Conservation (phyloP, 2,329 filamentous ascomycete genomes). For the Monosporascus cannonballus region DNA sequence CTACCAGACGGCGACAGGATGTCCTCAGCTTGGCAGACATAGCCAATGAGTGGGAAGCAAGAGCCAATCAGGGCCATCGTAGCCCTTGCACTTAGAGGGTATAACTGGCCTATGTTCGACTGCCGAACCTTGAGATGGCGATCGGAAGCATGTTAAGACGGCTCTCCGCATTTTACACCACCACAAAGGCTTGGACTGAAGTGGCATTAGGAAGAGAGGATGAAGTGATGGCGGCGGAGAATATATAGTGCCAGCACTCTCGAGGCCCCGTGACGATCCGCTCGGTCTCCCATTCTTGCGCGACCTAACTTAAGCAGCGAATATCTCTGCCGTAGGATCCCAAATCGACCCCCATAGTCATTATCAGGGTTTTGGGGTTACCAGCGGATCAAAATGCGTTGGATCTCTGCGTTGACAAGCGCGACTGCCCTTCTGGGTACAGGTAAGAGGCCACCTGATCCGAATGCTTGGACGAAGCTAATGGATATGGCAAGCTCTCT, state of each 20-base stretch:
- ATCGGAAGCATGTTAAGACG: neutral
- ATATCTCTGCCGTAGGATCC: neutral
- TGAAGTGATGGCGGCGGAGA: neutral
- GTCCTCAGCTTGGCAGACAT: neutral
- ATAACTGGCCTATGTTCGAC: neutral
- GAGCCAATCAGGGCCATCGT: neutral
- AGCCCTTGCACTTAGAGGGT: neutral
- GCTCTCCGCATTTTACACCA: neutral
- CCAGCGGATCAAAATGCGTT: neutral
- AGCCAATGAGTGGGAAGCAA: neutral
- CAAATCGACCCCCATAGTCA: neutral
- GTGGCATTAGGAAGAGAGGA: neutral
- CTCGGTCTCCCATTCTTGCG: neutral
- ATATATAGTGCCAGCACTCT: neutral
- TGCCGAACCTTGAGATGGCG: neutral
- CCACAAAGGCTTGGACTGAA: neutral
- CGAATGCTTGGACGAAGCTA: neutral
- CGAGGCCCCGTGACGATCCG: neutral
- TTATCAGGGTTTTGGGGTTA: neutral
- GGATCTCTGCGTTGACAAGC: neutral
- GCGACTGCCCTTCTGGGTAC: neutral
- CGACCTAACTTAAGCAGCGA: neutral
- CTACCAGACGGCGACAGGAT: neutral
- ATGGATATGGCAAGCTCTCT: constrained; percentile 7
- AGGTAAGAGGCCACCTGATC: neutral